A percentile compares a stretch with the other conserved stretches of the same genome.
Conservation (phyloP, 1,139 yeast genomes). For the Saccharomycopsis phalli region DNA sequence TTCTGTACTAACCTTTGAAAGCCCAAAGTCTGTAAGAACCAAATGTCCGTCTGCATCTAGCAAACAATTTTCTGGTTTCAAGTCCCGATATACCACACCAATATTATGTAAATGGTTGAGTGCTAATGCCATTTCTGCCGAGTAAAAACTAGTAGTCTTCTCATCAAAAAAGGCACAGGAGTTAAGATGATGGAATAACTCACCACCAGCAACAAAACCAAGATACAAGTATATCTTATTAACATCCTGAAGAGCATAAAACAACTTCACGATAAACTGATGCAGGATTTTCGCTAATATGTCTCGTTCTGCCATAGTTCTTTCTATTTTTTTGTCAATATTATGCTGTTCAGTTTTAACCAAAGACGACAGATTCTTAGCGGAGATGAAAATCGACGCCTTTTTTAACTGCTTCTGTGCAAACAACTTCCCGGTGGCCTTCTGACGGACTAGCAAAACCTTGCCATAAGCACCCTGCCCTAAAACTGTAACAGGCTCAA, state of each 20-base stretch:
- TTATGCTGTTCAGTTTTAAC: constrained; percentile 16
- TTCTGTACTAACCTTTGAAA: constrained; percentile 28
- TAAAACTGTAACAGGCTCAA: constrained; percentile 69
- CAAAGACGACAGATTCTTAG: constrained; percentile 25
- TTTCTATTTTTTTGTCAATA: constrained; percentile 33
- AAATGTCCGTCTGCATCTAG: constrained; percentile 71
- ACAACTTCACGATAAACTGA: constrained; percentile 80
- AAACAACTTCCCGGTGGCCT: constrained; percentile 55
- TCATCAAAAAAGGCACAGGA: constrained; percentile 43
- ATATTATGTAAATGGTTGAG: constrained; percentile 68
- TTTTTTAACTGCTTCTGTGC: constrained; percentile 88
- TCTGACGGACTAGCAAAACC: constrained; percentile 68
- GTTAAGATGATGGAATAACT: constrained; percentile 75
- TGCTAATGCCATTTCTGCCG: constrained; percentile 83
- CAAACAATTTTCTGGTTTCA: constrained; percentile 91
- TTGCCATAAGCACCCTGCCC: constrained; percentile 93
- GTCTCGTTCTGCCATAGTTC: constrained; percentile 65
- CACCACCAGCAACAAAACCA: constrained; percentile 92
- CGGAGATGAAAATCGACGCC: constrained; percentile 54
- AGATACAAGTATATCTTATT: constrained; percentile 70
- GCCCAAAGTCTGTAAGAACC: constrained; percentile 85
- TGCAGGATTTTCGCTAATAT: constrained; percentile 67
- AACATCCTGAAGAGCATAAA: constrained; percentile 83
- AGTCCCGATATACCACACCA: constrained; percentile 84
- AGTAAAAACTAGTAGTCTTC: constrained; percentile 68